Evolutionary conservation across 176 grass and related monocot genomes (phyloP).

Genomic region (Pontederia crassipes): DNA sequence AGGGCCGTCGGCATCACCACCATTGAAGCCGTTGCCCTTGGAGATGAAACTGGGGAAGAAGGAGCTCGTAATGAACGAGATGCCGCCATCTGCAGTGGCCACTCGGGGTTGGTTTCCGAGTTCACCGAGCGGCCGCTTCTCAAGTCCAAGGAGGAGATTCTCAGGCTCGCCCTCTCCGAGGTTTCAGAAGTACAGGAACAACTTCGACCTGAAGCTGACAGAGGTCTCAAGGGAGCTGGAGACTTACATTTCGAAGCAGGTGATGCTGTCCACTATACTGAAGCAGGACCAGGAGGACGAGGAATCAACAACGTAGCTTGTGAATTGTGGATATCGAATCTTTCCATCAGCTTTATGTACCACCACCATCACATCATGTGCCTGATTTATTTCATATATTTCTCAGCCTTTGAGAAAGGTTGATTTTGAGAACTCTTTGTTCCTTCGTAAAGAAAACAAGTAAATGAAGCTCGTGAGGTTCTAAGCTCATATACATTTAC

Average conservation of each 20-base stretch:
- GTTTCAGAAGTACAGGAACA: slow-evolving; percentile 54
- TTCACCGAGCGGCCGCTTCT: slow-evolving; percentile 41
- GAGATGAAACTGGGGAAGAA: slow-evolving; percentile 69
- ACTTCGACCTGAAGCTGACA: slow-evolving; percentile 59
- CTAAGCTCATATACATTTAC: too few relatives aligned
- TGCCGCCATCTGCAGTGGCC: slow-evolving; percentile 19
- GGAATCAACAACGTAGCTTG: slow-evolving; percentile 28
- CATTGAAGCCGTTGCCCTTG: slow-evolving; percentile 66
- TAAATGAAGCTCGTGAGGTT: too few relatives aligned
- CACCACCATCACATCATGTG: too few relatives aligned
- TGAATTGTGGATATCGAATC: neutral
- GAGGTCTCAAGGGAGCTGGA: slow-evolving; percentile 85
- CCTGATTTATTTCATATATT: neutral
- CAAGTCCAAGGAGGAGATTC: slow-evolving; percentile 65
- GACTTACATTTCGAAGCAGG: slow-evolving; percentile 70
- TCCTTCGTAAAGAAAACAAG: too few relatives aligned
- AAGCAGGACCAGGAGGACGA: slow-evolving; percentile 53
- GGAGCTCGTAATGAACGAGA: slow-evolving; percentile 35
- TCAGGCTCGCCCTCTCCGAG: slow-evolving; percentile 58
- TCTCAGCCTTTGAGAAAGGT: slow-evolving; percentile 18
- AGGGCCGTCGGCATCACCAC: slow-evolving; percentile 9
- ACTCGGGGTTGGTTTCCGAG: slow-evolving; percentile 53
- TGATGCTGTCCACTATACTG: slow-evolving; percentile 51
- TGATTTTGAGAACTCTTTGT: neutral
- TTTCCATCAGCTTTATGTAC: neutral